phyloP scores from a whole-genome alignment of 176 grass and related monocot species.

The Triticum timopheevii region DNA sequence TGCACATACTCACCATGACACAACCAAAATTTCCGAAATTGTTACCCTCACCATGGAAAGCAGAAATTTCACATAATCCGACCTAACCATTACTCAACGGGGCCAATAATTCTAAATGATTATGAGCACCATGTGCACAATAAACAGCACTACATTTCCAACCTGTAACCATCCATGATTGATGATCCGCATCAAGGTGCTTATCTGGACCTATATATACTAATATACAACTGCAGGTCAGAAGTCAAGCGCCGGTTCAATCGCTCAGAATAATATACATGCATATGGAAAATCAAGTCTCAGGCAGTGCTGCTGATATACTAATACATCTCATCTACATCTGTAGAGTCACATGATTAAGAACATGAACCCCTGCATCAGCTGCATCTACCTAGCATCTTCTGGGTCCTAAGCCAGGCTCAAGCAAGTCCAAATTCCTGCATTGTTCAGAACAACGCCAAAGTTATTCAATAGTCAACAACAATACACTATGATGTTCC shows the following conservation, averaged over 20 bases:
- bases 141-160: neutral
- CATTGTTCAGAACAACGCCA: slow-evolving; percentile 9
- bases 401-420: neutral
- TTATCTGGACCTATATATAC: neutral
- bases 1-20: no score
- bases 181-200: slow-evolving; percentile 7
- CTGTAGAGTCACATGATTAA: slow-evolving; percentile 9
- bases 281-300: neutral
- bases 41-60: no score
- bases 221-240: neutral
- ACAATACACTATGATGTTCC: neutral
- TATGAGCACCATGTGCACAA: slow-evolving; percentile 1
- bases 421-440: slow-evolving; percentile 13
- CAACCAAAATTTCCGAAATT: no score
- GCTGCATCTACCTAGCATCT: slow-evolving; percentile 15
- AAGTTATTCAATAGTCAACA: neutral
- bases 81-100: no score
- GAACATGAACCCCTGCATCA: neutral
- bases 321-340: neutral
- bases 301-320: neutral
- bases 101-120: neutral
- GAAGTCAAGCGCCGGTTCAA: neutral
- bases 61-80: no score
- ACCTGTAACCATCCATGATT: neutral
- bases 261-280: neutral